phyloP scores from a whole-genome alignment of 345 rosid genomes.

The Brassica rapa region DNA sequence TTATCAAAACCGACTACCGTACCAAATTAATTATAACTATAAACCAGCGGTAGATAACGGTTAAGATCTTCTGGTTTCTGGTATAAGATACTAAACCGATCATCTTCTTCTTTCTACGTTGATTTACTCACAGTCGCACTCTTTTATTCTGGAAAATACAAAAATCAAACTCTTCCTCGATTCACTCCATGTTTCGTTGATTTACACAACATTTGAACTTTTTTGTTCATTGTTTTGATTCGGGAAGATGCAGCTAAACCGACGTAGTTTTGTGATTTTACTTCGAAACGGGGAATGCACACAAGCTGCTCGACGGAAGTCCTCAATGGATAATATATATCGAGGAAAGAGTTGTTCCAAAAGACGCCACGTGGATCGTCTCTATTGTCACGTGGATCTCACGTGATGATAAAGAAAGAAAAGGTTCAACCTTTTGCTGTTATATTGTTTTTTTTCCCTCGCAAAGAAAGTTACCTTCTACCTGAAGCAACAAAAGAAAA shows the following conservation, averaged over 20 bases:
- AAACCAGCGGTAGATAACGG: background rate
- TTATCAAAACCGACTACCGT: background rate
- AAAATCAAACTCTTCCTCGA: background rate
- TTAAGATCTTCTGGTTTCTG: background rate
- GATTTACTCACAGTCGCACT: background rate
- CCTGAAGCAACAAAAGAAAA: background rate
- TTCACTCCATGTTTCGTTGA: background rate
- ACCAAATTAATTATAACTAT: background rate
- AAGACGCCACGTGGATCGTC: background rate
- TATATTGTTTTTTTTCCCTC: background rate
- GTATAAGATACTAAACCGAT: background rate
- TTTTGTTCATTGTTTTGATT: background rate
- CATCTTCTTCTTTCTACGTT: background rate
- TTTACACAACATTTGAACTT: background rate
- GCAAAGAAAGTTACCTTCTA: background rate
- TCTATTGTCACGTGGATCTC: conserved; percentile 3
- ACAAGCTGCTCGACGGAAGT: background rate
- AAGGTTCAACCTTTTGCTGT: conserved; percentile 5
- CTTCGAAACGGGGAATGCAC: background rate
- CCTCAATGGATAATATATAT: background rate
- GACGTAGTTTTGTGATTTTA: background rate
- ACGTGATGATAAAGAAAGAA: background rate
- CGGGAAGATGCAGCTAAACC: background rate
- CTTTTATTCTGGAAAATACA: background rate
- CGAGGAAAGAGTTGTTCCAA: background rate